These are phyloP conservation scores for Oryza rufipogon DNA, from an alignment of 176 grass and related monocot genomes.

Conservation along the genomic window DNA sequence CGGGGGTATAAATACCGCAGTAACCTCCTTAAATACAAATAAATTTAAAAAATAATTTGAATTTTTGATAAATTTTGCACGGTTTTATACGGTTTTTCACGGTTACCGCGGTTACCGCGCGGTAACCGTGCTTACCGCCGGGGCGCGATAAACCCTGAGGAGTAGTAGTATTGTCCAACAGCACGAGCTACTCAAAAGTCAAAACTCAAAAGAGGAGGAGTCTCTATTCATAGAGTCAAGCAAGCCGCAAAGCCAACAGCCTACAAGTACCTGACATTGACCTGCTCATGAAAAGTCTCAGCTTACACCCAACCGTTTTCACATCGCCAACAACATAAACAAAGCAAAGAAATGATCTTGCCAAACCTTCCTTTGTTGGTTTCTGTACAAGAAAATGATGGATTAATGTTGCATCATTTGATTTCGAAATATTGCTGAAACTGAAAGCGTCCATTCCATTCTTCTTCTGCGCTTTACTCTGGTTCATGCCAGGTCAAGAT, in stretches of 20 bases:
- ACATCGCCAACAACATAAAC: neutral
- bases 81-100: no score
- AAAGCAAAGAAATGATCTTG: neutral
- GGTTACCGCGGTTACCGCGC: no score
- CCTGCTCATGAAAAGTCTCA: neutral
- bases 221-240: no score
- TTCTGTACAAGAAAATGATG: neutral
- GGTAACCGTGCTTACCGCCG: no score
- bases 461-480: neutral
- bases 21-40: no score
- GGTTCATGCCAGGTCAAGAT: neutral
- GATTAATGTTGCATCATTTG: neutral
- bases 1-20: no score
- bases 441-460: neutral
- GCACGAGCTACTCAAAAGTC: neutral
- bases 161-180: neutral
- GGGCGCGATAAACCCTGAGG: no score
- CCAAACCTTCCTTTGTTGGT: neutral
- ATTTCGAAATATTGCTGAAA: neutral
- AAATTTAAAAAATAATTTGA: no score
- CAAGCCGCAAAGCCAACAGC: neutral
- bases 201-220: neutral
- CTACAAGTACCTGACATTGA: neutral
- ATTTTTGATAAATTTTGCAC: no score
- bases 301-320: slow-evolving; percentile 12